phyloP scores from a whole-genome alignment of 495 filamentous ascomycete genomes.

The Hypoxylon intermedium region DNA sequence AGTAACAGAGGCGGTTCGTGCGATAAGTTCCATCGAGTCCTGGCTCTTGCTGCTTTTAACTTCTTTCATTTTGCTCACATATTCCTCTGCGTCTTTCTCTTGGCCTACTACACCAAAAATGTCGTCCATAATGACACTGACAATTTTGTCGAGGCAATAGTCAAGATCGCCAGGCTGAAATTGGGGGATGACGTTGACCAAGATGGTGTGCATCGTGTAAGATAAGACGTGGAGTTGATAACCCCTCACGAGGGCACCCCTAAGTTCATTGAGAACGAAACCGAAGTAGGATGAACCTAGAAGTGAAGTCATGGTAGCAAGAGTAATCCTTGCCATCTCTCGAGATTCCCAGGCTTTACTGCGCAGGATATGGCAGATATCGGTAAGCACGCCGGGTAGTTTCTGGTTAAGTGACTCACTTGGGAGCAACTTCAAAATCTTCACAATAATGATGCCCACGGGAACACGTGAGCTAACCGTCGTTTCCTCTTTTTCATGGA shows the following conservation, averaged over 20 bases:
- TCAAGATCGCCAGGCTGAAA: slow-evolving; percentile 86
- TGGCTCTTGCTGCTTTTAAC: slow-evolving; percentile 97
- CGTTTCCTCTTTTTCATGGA: slow-evolving; percentile 92
- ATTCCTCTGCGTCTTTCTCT: slow-evolving; percentile 97
- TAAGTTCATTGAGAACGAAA: slow-evolving; percentile 91
- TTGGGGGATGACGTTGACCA: slow-evolving; percentile 74
- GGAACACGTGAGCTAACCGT: slow-evolving; percentile 90
- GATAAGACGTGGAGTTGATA: slow-evolving; percentile 96
- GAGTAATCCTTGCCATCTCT: slow-evolving; percentile 86
- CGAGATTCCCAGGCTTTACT: slow-evolving; percentile 87
- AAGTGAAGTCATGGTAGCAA: slow-evolving; percentile 79
- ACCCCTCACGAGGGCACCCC: slow-evolving; percentile 78
- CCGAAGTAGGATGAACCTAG: slow-evolving; percentile 83
- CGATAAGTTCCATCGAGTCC: slow-evolving; percentile 94
- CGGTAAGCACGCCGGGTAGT: slow-evolving; percentile 82
- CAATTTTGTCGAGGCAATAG: slow-evolving; percentile 80
- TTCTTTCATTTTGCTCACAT: slow-evolving; percentile 94
- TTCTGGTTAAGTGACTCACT: slow-evolving; percentile 70
- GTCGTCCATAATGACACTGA: slow-evolving; percentile 92
- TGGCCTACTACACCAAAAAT: slow-evolving; percentile 94
- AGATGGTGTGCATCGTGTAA: slow-evolving; percentile 90
- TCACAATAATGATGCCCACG: slow-evolving; percentile 83
- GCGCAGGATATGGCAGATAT: slow-evolving; percentile 89
- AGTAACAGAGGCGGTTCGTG: slow-evolving; percentile 75
- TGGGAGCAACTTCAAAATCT: slow-evolving; percentile 82